Base-by-base conservation (phyloP, 306 rosid species). In the Quercus dentata region DNA sequence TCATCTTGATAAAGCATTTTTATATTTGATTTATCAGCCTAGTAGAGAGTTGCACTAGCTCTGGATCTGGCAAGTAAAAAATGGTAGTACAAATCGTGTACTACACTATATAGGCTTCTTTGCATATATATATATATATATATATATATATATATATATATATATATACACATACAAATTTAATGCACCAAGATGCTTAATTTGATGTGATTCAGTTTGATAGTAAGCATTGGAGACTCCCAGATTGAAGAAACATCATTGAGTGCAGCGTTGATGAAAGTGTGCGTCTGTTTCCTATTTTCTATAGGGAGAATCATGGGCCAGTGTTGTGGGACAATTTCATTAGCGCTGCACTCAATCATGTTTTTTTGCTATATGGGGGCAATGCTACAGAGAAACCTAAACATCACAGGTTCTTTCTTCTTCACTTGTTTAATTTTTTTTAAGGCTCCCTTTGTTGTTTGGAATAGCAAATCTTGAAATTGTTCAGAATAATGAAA, bases 201-300 rank as follows among this genome's bases (percentile, higher is more conserved):
- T 19, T 68, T 49, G 46, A 41, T 8, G 46, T 10, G 20, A 33
- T 19, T 13, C 72, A 35, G 52, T 9, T 68, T 23, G 30, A 28
- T 28, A 68, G 54, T 35, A 4, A 23, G 35, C 21, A 35, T 38
- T 13, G 49, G 14, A 56, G 71, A 81, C 57, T 56, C 59, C 83
- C 91, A 81, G 83, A 78, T 85, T 56, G 77, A 31, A 88, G 90
- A 92, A 88, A 87, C 94, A 83, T 89, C 89, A 87, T 92, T 90
- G 97, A 92, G 98, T 94, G 97, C 98, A 90, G 97, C 93, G 97
- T 92, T 94, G 97, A 94, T 90, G 92, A 85, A 88, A 59, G 9
- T 77, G 54, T 75, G 52, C 0, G 54, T 5, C 28, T 25, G n/a
- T 30, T 15, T 12, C 4, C 10, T 23, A 1, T 20, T 27, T 2